A percentile compares a stretch with the other conserved stretches of the same genome.
These are phyloP conservation scores for Pyrus hybrid DNA, from an alignment of 331 rosid species.

Conservation along the genomic window DNA sequence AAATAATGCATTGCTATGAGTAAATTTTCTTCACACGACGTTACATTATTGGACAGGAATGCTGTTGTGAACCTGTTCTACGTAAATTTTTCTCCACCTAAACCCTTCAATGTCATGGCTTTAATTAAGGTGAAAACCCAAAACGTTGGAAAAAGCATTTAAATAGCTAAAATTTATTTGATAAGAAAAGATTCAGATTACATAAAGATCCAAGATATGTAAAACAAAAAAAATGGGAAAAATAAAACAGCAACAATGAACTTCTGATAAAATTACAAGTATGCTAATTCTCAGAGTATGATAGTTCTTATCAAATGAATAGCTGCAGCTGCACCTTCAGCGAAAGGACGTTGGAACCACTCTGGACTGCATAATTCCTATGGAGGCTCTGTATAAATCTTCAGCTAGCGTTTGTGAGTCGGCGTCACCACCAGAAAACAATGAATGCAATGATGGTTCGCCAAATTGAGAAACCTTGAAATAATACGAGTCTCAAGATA, in stretches of 20 bases:
- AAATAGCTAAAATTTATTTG: background rate
- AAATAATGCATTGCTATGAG: no score
- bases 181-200: background rate
- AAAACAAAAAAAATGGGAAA: background rate
- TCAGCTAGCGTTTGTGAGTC: background rate
- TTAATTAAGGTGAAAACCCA: background rate
- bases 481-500: constrained; percentile 1
- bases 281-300: background rate
- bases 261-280: background rate
- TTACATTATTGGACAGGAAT: no score
- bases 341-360: background rate
- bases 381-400: background rate
- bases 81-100: background rate
- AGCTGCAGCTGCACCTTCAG: background rate
- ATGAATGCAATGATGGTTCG: background rate
- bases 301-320: background rate
- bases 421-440: background rate
- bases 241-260: background rate
- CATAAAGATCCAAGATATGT: background rate
- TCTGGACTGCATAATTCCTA: background rate
- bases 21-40: no score
- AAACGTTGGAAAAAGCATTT: background rate
- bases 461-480: constrained; percentile 1
- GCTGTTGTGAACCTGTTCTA: background rate
- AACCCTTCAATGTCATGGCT: background rate